Evolutionary conservation across 768 basidiomycete genomes (phyloP), one percentile per base, ranked within the genome.

Genomic region (Trametes cubensis): DNA sequence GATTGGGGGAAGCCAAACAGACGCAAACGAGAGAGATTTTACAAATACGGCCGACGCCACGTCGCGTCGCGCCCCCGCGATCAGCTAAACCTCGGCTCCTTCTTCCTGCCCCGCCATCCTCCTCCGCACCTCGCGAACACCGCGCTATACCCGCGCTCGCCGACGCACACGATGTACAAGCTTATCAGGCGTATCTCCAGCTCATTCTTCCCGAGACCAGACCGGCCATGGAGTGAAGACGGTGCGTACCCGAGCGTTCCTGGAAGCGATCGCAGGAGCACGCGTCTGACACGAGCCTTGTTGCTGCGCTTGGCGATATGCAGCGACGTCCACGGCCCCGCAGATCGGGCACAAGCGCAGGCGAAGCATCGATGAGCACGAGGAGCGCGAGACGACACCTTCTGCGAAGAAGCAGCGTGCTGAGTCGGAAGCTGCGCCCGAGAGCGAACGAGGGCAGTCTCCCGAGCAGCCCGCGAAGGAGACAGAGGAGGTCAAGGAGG

Each of bases 141-240:
- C 49, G 44, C 61, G 25, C 55, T 30, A 53, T 51, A 40, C 56
- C 48, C 55, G 55, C 45, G 25, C 45, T 11, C 30, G 17, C 48
- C 23, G n/a, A 55, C 60, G 20, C 42, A n/a, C 6, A 60, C 63
- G 41, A 88, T 91, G 89, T 89, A 89, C 75, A 81, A 82, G 65
- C 79, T 91, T 65, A 75, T 91, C 66, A 82, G 89, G 66, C 85
- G 88, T 47, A 85, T 90, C 62, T 90, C 89, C 0, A 80, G 82
- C 68, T 85, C 85, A 15, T 79, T 89, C 21, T 83, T 89, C 67
- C 85, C 86, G 26, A 83, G 89, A 55, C 82, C 85, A 25, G 89
- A 90, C 73, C 80, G 87, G 61, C 87, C 88, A 38, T 90, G 89
- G 90, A 81, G 81, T 67, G 88, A 91, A 58, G 89, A 92, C 71